Base-by-base conservation (phyloP, 2,329 filamentous ascomycete genomes). In the Aspergillus proliferans region DNA sequence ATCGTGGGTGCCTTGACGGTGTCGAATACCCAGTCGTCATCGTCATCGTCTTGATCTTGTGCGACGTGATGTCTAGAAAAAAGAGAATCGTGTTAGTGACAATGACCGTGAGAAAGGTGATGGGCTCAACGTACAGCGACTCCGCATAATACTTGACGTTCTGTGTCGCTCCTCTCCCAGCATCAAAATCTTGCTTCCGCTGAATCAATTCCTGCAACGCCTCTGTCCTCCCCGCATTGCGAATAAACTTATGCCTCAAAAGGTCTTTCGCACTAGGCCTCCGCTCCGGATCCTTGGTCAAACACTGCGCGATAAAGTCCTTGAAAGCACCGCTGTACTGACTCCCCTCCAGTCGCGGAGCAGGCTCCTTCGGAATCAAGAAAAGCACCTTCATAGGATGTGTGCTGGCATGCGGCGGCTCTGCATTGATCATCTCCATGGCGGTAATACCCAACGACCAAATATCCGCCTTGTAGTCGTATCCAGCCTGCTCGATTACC, bases 371-470 rank as follows among this genome's bases (percentile, higher is more conserved):
- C 6, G 90, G 90, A 52, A 95, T 95, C 50, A 92, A 79, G 64
- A 95, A 93, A 8, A 95, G 76, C 8, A 94, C 90, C 69, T 95
- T 95, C 89, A 95, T 95, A 3, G 90, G 90, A 65, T 95, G 89
- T 1, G 88, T 86, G 53, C 85, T 83, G 46, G 87, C 87, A 65
- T 94, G 79, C 0, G 90, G 90, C n/a, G 90, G 90, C 63, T 95
- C 90, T 55, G 90, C 90, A 46, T 89, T 82, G 30, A 88, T 86
- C 75, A 95, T 79, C 67, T 95, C 90, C 70, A 95, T 89, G 10
- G 90, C 90, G 0, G 89, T 95, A 60, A 95, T 95, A 6, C 90
- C 90, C 41, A 95, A 72, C 0, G 88, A 94, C 90, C 90, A 95
- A 50, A 95, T 90, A 63, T 95, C 90, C 5, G 90, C 90, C 70